These are phyloP conservation scores for Scutellaria baicalensis DNA, from an alignment of 257 asterid genomes.

Conservation along the genomic window DNA sequence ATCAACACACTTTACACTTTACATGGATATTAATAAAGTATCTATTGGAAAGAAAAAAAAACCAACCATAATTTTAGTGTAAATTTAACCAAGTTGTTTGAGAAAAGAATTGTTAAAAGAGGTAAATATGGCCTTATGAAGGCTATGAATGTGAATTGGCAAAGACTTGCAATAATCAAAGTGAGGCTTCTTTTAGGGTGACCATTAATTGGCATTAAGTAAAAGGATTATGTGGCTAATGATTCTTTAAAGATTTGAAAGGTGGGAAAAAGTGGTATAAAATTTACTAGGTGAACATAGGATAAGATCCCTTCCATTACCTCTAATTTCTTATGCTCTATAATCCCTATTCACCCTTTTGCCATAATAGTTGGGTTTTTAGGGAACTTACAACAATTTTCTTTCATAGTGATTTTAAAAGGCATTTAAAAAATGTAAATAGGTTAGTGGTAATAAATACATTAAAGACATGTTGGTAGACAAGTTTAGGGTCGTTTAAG, in stretches of 20 bases:
- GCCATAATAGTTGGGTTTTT: no score
- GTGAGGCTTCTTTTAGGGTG: slow-evolving; percentile 27
- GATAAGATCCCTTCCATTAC: slow-evolving; percentile 18
- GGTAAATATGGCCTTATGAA: not conserved
- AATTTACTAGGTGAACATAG: slow-evolving; percentile 1
- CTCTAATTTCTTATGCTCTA: not conserved
- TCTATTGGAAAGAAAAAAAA: no score
- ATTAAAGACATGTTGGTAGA: no score
- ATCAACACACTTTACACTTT: not conserved
- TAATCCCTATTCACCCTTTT: not conserved
- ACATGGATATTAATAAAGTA: no score
- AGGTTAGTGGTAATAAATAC: no score
- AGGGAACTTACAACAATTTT: no score
- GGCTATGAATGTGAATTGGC: slow-evolving; percentile 1
- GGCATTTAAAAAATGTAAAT: no score
- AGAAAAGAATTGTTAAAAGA: slow-evolving; percentile 1
- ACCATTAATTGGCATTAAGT: slow-evolving; percentile 29
- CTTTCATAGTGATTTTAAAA: no score
- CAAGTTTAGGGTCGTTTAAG: no score
- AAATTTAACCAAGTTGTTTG: no score
- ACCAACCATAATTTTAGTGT: no score
- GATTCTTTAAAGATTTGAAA: slow-evolving; percentile 24
- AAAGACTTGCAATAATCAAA: slow-evolving; percentile 22
- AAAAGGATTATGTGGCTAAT: slow-evolving; percentile 29
- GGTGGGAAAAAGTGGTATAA: slow-evolving; percentile 22